phyloP scores from a whole-genome alignment of 371 early-diverging fungal genomes.

The Phascolomyces articulosus region DNA sequence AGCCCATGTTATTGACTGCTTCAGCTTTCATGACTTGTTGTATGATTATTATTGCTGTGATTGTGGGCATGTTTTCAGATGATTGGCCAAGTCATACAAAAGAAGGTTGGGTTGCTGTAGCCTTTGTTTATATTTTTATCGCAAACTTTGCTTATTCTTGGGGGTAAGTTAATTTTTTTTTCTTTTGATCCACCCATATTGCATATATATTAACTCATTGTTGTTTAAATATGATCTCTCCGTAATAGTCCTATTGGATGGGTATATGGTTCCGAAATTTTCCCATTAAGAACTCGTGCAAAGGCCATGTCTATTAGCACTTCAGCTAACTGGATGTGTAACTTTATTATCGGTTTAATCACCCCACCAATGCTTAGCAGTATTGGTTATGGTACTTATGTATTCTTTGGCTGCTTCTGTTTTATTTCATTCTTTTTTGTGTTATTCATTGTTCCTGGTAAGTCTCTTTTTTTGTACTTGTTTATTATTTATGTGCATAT shows the following conservation, averaged over 20 bases:
- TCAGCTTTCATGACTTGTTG: conserved; percentile 38
- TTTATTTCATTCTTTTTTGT: conserved; percentile 29
- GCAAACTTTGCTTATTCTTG: conserved; percentile 80
- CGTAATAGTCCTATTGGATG: conserved; percentile 74
- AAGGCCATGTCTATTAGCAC: conserved; percentile 83
- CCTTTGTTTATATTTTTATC: conserved; percentile 62
- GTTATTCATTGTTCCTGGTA: conserved; percentile 20
- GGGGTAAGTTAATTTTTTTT: conserved; percentile 23
- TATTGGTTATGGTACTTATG: conserved; percentile 39
- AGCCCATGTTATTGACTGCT: conserved; percentile 52
- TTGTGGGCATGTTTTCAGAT: conserved; percentile 36
- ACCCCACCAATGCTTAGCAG: conserved; percentile 21
- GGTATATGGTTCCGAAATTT: conserved; percentile 88
- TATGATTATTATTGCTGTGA: conserved; percentile 47
- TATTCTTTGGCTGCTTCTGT: conserved; percentile 44
- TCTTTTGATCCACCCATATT: background rate
- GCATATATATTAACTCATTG: background rate
- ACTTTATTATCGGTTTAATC: conserved; percentile 33
- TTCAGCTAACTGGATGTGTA: conserved; percentile 87
- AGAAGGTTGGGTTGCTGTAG: conserved; percentile 50
- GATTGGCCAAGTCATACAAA: conserved; percentile 38
- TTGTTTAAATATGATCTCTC: too few species aligned
- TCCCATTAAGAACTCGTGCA: conserved; percentile 69
- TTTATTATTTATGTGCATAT: background rate
- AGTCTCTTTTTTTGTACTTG: background rate